These are phyloP conservation scores for Eimeria falciformis DNA, from an alignment of 169 alveolate species.

Conservation along the genomic window DNA sequence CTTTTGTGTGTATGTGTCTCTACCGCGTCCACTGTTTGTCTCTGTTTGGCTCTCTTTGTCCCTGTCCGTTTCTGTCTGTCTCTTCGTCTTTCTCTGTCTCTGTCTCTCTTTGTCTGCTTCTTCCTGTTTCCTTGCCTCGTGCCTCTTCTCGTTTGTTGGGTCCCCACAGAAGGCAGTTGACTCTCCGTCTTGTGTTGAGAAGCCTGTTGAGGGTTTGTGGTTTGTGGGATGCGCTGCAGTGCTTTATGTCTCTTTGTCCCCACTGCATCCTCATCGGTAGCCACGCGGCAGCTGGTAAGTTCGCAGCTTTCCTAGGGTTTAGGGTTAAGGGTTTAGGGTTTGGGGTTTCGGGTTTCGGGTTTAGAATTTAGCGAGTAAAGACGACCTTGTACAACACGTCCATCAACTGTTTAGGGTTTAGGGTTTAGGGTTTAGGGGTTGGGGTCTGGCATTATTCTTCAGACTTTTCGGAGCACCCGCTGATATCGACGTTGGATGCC, in stretches of 20 bases:
- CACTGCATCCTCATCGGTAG: slow-evolving; percentile 90
- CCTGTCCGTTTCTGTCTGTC: not conserved
- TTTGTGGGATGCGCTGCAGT: slow-evolving; percentile 75
- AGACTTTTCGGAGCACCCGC: slow-evolving; percentile 89
- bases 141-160: not conserved
- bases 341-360: not conserved
- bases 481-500: slow-evolving; percentile 92
- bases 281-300: slow-evolving; percentile 87
- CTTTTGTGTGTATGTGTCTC: too few relatives aligned
- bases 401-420: not conserved
- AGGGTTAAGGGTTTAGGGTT: slow-evolving; percentile 30
- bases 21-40: too few relatives aligned
- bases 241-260: slow-evolving; percentile 89
- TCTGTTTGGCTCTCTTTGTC: too few relatives aligned
- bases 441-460: not conserved
- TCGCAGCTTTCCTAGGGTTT: too few relatives aligned
- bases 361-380: not conserved
- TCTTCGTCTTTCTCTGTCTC: not conserved
- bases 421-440: slow-evolving; percentile 25
- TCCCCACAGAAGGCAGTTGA: too few relatives aligned
- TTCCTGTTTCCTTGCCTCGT: not conserved
- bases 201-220: slow-evolving; percentile 18
- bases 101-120: too few relatives aligned
- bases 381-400: not conserved
- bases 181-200: too few relatives aligned